Evolutionary conservation across 306 rosid species (phyloP).

Genomic region (Cucumis hystrix): DNA sequence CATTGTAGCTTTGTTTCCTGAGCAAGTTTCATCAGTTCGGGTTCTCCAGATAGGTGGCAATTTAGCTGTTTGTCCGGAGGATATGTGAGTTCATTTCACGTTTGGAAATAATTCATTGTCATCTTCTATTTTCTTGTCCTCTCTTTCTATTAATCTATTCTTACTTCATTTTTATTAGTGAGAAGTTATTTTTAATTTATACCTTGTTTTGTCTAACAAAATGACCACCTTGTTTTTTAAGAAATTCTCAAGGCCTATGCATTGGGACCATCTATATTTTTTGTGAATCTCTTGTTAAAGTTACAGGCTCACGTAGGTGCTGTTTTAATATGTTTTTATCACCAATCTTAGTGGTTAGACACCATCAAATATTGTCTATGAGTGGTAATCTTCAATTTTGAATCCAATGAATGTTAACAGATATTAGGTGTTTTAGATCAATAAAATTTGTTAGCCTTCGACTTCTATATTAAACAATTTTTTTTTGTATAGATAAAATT

Average conservation of each 20-base stretch:
- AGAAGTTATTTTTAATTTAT: background rate
- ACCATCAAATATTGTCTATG: background rate
- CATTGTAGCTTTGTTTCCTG: constrained; percentile 55
- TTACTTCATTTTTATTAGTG: background rate
- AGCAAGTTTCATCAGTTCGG: constrained; percentile 57
- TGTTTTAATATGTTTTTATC: background rate
- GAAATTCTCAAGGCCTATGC: background rate
- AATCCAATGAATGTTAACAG: background rate
- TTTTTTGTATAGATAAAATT: background rate
- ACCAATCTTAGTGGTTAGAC: background rate
- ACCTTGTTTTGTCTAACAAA: background rate
- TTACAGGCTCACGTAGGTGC: background rate
- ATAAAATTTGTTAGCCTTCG: background rate
- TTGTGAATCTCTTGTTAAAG: background rate
- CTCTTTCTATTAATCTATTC: background rate
- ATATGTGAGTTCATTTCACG: constrained; percentile 46
- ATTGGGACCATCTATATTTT: background rate
- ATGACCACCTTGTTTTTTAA: background rate
- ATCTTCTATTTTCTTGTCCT: background rate
- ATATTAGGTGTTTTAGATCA: background rate
- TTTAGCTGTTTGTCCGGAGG: constrained; percentile 67
- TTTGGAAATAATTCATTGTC: background rate
- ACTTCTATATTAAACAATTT: background rate
- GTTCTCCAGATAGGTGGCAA: constrained; percentile 72
- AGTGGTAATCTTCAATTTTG: background rate